Conservation (phyloP, 106 monocot genomes). For the Acorus gramineus region DNA sequence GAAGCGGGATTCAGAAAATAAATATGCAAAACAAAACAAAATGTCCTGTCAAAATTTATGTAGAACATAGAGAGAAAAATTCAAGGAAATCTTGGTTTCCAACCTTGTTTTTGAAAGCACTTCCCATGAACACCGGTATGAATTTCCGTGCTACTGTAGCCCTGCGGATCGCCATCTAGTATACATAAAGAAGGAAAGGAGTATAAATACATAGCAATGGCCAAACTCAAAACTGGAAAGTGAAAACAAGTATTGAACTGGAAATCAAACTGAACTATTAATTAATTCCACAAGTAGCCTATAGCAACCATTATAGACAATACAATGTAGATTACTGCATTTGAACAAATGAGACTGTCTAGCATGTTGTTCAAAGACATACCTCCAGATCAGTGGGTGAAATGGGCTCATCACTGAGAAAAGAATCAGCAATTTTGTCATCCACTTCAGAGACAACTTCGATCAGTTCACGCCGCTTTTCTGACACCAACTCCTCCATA, state of each 20-base stretch:
- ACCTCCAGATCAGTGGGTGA: conserved; percentile 72
- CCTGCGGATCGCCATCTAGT: conserved; percentile 86
- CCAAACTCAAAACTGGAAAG: neutral
- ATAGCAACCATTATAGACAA: no score
- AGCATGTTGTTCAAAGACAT: neutral
- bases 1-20: no score
- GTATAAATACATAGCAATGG: neutral
- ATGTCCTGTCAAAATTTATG: neutral
- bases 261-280: neutral
- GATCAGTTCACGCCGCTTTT: conserved; percentile 86
- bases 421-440: conserved; percentile 87
- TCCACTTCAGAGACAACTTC: conserved; percentile 98
- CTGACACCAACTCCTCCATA: conserved; percentile 45
- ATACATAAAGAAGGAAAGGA: conserved; percentile 5
- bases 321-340: no score
- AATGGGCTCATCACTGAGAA: conserved; percentile 84
- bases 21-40: no score
- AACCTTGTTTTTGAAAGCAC: conserved; percentile 99
- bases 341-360: no score
- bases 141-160: conserved; percentile 88
- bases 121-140: conserved; percentile 95
- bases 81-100: neutral
- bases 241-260: neutral
- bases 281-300: no score
- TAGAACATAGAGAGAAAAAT: neutral